Evolutionary conservation across 202 grass and related monocot genomes (phyloP).

Genomic region (Cymbopogon flexuosus): DNA sequence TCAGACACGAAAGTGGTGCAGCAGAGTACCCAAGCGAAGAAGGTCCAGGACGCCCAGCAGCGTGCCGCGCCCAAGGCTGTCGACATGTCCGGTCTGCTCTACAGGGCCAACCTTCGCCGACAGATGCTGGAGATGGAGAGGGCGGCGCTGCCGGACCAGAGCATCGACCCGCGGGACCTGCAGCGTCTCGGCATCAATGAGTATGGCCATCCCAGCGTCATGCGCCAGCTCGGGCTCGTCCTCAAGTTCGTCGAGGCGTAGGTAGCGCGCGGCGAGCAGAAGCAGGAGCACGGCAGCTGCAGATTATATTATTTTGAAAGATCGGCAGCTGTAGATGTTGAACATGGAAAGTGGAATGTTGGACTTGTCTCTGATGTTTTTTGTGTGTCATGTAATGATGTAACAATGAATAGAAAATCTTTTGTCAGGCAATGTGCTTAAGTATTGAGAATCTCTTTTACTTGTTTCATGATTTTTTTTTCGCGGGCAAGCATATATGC

Average conservation of each 20-base stretch:
- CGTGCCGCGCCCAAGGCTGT: neutral
- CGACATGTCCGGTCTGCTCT: neutral
- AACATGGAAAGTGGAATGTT: neutral
- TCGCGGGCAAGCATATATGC: too few species aligned
- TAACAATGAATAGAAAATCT: neutral
- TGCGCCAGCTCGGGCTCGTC: neutral
- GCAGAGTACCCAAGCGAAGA: too few species aligned
- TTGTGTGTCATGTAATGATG: neutral
- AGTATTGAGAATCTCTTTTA: neutral
- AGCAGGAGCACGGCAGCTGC: neutral
- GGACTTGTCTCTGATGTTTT: neutral
- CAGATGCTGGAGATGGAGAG: neutral
- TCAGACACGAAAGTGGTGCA: neutral
- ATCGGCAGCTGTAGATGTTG: neutral
- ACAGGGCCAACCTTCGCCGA: neutral
- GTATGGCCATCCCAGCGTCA: neutral
- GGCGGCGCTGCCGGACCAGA: neutral
- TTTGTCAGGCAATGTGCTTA: neutral
- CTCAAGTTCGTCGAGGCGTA: neutral
- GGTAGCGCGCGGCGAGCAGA: neutral
- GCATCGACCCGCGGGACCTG: neutral
- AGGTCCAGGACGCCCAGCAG: neutral
- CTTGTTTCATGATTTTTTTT: too few species aligned
- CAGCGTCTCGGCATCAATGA: neutral
- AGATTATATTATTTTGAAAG: neutral